These are phyloP conservation scores for Penicillium paneum DNA, from an alignment of 2,329 filamentous ascomycete genomes.

Conservation along the genomic window DNA sequence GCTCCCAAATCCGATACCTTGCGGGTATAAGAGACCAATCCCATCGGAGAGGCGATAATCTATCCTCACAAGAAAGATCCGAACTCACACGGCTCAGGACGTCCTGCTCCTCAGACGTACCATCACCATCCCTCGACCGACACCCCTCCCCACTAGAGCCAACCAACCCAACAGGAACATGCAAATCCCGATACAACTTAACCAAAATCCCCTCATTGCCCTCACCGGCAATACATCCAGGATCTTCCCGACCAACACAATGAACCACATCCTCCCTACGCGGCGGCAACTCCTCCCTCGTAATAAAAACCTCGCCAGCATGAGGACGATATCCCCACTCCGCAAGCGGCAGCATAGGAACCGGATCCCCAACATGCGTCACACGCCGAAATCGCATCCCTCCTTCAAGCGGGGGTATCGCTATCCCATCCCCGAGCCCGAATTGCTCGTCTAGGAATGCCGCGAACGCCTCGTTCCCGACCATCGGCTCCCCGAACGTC, in stretches of 20 bases:
- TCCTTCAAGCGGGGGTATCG: slow-evolving; percentile 7
- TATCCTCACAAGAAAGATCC: slow-evolving; percentile 12
- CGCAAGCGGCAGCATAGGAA: slow-evolving; percentile 77
- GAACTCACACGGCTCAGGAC: slow-evolving; percentile 26
- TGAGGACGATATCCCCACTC: slow-evolving; percentile 90
- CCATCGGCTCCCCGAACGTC: slow-evolving; percentile 83
- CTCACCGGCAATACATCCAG: slow-evolving; percentile 66
- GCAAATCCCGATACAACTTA: slow-evolving; percentile 9
- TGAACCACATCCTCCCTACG: slow-evolving; percentile 63
- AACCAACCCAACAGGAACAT: slow-evolving; percentile 3
- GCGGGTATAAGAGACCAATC: slow-evolving; percentile 34
- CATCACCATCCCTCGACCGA: background rate
- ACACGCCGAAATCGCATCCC: slow-evolving; percentile 64
- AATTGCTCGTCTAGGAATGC: slow-evolving; percentile 56
- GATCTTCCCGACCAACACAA: slow-evolving; percentile 71
- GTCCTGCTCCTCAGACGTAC: slow-evolving; percentile 3
- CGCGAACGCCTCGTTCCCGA: slow-evolving; percentile 55
- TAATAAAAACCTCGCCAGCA: slow-evolving; percentile 82
- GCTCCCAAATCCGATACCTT: slow-evolving; percentile 78
- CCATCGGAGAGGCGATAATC: slow-evolving; percentile 13
- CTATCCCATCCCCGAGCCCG: slow-evolving; percentile 28
- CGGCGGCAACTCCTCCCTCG: slow-evolving; percentile 67
- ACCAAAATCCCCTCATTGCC: slow-evolving; percentile 8
- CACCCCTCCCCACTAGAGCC: slow-evolving; percentile 1
- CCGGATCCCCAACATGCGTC: slow-evolving; percentile 82